Conservation (phyloP, 306 rosid genomes). For the Crotalaria pallida region DNA sequence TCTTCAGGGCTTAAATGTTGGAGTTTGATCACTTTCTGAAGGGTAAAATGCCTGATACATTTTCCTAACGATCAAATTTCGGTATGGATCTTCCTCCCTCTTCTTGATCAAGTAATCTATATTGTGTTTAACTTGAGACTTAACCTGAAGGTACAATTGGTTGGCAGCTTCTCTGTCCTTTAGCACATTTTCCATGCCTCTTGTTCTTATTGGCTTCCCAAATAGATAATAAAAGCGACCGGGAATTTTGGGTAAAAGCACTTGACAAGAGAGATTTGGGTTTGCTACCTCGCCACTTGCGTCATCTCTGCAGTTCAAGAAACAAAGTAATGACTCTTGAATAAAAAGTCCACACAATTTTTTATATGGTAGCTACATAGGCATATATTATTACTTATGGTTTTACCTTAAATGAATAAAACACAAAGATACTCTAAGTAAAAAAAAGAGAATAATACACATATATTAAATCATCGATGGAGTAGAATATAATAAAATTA, state of each 20-base stretch:
- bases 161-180: conserved; percentile 64
- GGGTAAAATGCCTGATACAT: conserved; percentile 39
- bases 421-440: too few species aligned
- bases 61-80: conserved; percentile 62
- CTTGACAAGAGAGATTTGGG: conserved; percentile 30
- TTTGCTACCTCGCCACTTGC: conserved; percentile 58
- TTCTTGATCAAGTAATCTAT: conserved; percentile 69
- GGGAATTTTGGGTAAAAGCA: conserved; percentile 62
- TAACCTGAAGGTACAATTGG: conserved; percentile 60
- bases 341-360: not conserved
- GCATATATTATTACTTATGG: too few species aligned
- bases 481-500: too few species aligned
- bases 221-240: conserved; percentile 82
- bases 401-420: not conserved
- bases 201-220: conserved; percentile 77
- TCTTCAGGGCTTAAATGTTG: conserved; percentile 71
- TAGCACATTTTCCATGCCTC: conserved; percentile 63
- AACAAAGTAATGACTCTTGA: not conserved
- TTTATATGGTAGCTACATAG: not conserved
- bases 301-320: conserved; percentile 34
- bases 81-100: conserved; percentile 83
- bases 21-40: conserved; percentile 37
- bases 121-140: conserved; percentile 61
- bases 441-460: too few species aligned
- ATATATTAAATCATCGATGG: too few species aligned